Evolutionary conservation across 2,329 filamentous ascomycete species (phyloP).

Genomic region (Pseudocercospora vitis): DNA sequence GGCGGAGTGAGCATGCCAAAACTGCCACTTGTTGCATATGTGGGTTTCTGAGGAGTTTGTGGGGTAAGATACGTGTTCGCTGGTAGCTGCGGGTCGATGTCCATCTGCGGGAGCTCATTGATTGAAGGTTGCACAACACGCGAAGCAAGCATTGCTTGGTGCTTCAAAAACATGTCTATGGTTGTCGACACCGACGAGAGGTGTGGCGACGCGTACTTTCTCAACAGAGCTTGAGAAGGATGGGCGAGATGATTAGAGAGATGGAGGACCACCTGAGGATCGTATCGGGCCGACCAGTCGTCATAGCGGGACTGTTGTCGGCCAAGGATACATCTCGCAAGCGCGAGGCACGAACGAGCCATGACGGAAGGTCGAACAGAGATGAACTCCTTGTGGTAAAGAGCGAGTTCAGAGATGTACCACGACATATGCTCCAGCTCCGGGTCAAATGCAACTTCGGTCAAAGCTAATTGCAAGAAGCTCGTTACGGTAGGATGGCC

Average conservation of each 20-base stretch:
- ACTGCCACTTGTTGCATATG: constrained; percentile 59
- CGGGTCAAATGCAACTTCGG: constrained; percentile 71
- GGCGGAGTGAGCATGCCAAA: constrained; percentile 82
- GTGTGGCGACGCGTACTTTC: constrained; percentile 68
- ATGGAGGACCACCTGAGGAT: constrained; percentile 65
- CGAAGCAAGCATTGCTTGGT: constrained; percentile 49
- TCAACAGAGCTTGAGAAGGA: constrained; percentile 65
- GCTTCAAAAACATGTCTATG: constrained; percentile 66
- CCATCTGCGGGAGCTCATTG: constrained; percentile 28
- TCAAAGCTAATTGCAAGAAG: constrained; percentile 83
- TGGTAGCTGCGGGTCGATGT: constrained; percentile 28
- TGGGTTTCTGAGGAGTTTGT: constrained; percentile 76
- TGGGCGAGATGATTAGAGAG: constrained; percentile 66
- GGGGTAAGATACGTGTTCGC: constrained; percentile 58
- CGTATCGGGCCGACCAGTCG: constrained; percentile 72
- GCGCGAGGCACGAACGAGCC: constrained; percentile 80
- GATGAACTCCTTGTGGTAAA: constrained; percentile 97
- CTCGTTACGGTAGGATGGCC: constrained; percentile 94
- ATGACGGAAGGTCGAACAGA: constrained; percentile 88
- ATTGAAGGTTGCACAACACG: constrained; percentile 33
- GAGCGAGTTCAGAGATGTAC: constrained; percentile 90
- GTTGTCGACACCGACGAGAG: constrained; percentile 64
- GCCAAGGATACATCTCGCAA: constrained; percentile 82
- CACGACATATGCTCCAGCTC: constrained; percentile 93
- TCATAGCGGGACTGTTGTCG: constrained; percentile 70